Conservation (phyloP, 345 rosid species). For the Murraya paniculata region DNA sequence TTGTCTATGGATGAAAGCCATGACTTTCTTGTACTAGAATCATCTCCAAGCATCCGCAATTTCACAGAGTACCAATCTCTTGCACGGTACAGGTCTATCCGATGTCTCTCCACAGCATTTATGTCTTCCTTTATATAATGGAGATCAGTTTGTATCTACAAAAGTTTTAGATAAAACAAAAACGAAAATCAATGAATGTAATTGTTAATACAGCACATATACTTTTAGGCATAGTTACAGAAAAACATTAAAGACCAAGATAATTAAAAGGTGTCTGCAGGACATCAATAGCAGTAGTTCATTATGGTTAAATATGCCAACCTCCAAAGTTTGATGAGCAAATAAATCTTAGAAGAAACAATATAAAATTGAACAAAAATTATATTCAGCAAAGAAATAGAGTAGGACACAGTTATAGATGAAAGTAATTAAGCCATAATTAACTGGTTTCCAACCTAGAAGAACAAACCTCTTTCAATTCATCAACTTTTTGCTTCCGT, state of each 20-base stretch:
- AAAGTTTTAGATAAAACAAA: slow-evolving; percentile 8
- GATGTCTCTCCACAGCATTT: slow-evolving; percentile 83
- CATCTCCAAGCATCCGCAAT: slow-evolving; percentile 87
- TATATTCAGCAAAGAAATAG: neutral
- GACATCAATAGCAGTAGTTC: neutral
- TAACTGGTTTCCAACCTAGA: neutral
- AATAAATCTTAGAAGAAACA: neutral
- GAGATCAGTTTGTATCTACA: slow-evolving; percentile 81
- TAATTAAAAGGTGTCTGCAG: neutral
- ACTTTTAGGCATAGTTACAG: neutral
- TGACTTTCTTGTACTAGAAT: slow-evolving; percentile 51
- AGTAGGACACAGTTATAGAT: neutral
- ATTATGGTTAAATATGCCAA: neutral
- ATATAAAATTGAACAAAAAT: slow-evolving; percentile 1
- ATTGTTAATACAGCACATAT: neutral
- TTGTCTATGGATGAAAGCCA: slow-evolving; percentile 62
- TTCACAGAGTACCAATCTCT: slow-evolving; percentile 78
- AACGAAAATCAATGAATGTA: neutral
- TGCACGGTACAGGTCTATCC: slow-evolving; percentile 76
- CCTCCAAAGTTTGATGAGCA: neutral
- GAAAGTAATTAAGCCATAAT: neutral
- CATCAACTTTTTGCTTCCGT: slow-evolving; percentile 87
- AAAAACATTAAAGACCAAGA: neutral
- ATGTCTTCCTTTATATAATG: slow-evolving; percentile 88
- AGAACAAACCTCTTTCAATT: slow-evolving; percentile 71